Evolutionary conservation across 768 basidiomycete species (phyloP).

Genomic region (Epithele typhae): DNA sequence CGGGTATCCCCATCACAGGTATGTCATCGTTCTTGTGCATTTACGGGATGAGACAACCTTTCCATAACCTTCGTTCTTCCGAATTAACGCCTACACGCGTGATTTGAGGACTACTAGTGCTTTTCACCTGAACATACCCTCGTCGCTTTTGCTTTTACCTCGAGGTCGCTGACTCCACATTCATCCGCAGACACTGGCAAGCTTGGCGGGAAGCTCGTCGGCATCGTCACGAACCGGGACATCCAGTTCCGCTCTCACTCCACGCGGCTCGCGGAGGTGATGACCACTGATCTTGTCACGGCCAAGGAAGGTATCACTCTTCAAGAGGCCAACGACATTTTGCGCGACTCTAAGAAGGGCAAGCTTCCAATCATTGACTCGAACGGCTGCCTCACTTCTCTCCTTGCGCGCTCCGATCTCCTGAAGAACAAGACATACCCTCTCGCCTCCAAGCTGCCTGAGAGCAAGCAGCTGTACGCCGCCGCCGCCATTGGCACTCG

Average conservation of each 20-base stretch:
- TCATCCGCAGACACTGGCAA: slow-evolving; percentile 67
- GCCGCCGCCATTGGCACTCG: slow-evolving; percentile 96
- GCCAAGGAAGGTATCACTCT: slow-evolving; percentile 88
- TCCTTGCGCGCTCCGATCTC: slow-evolving; percentile 94
- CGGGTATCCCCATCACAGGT: slow-evolving; percentile 98
- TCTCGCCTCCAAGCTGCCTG: slow-evolving; percentile 85
- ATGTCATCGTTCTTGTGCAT: slow-evolving; percentile 30
- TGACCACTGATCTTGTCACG: slow-evolving; percentile 87
- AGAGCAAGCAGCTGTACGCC: slow-evolving; percentile 92
- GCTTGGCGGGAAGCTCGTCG: slow-evolving; percentile 88
- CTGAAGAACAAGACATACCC: slow-evolving; percentile 98
- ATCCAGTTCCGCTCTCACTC: slow-evolving; percentile 81
- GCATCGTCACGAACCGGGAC: slow-evolving; percentile 95
- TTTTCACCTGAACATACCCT: slow-evolving; percentile 23
- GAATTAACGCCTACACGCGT: slow-evolving; percentile 69
- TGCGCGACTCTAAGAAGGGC: slow-evolving; percentile 95
- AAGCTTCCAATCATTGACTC: slow-evolving; percentile 85
- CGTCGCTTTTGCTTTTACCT: slow-evolving; percentile 27
- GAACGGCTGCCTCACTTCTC: slow-evolving; percentile 63
- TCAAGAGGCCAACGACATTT: slow-evolving; percentile 86
- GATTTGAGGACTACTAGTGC: slow-evolving; percentile 58
- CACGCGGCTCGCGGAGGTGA: slow-evolving; percentile 71
- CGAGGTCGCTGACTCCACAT: not conserved
- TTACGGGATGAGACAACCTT: slow-evolving; percentile 6
- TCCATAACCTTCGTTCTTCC: slow-evolving; percentile 87